Evolutionary conservation across 2,329 filamentous ascomycete genomes (phyloP), one percentile per base, ranked within the genome.

Genomic region (Cladosporium sp.): DNA sequence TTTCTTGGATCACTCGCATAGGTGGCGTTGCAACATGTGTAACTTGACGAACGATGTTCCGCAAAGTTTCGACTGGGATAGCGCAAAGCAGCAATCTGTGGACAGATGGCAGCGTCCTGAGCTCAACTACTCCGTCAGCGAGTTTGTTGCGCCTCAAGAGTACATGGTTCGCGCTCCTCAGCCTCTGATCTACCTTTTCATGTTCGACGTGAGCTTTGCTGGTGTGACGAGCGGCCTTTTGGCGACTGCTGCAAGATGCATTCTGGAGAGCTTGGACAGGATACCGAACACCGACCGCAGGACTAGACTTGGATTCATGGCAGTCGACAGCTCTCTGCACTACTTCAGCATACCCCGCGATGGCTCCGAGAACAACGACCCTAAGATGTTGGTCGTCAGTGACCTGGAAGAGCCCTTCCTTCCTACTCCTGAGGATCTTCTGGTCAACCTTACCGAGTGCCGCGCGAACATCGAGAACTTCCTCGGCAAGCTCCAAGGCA

Each of bases 21-120:
- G 93, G 65, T 98, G 93, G 93, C 85, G 92, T 64, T 98, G 93
- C 75, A 98, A 98, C 73, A 96, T 98, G 91, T 98, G 93, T 71
- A 97, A 95, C 70, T 77, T 98, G 57, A 96, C 91, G 60, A 98
- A 98, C 67, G 93, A 98, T 62, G 92, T 97, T 33, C 93, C 93
- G n/a, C 93, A 98, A 71, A 91, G 91, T 32, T 98, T 98, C 59
- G 93, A 98, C 68, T 98, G 93, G 93, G 93, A 98, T 70, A 85
- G 89, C 29, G 85, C 88, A 38, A 78, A 90, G 49, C 92, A 97
- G 70, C 91, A 95, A 75, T 86, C 83, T 46, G 85, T 94, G 43
- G 92, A 98, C 67, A 78, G 93, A 65, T 95, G 93, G 86, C 85
- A 94, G 68, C 80, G 93, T 60, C 80, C 89, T 33, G 93, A 98